Evolutionary conservation across 2,329 filamentous ascomycete species (phyloP), one percentile per base, ranked within the genome.

Genomic region (Ceratocystis cubensis): DNA sequence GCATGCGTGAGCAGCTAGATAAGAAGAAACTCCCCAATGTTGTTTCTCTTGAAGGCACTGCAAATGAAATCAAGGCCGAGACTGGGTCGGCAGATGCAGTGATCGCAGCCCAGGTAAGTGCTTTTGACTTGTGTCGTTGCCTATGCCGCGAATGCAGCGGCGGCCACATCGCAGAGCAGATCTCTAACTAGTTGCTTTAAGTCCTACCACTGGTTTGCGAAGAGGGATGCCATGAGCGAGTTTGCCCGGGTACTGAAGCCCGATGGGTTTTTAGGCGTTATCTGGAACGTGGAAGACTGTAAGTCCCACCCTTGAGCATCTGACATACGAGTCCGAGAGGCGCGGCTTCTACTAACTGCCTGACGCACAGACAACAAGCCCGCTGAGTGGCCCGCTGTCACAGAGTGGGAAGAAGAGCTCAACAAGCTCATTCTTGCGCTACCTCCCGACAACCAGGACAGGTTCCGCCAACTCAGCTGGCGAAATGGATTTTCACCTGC

Each of bases 261-360:
- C 0, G 80, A 80, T 5, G 82, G 81, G 5, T 78, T 78, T 33
- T 77, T 91, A 33, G 87, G 84, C 15, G 74, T 88, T 73, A 85
- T 91, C 65, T 91, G 88, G 88, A 90, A 89, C 71, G 78, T 86
- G 68, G 87, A 89, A 73, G 84, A 88, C 70, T 89, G 86, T 86
- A 75, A 71, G 80, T 76, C 28, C 7, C 22, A 7, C 37, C 33
- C 48, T 53, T 17, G 13, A 8, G 13, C 10, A 53, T 22, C 22
- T 13, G n/a, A 2, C n/a, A 8, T 7, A 20, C 2, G 15, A 53
- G 4, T 22, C 3, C 3, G 10, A 25, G 6, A 13, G 2, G 30
- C 8, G 7, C 15, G 25, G 15, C 37, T 22, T 13, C 22, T 63
- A 48, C 41, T 37, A 7, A 50, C 59, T 25, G 15, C 6, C n/a